Percentiles rank a stretch among this genome's conserved stretches.
Evolutionary conservation across 1,284 basidiomycete genomes (phyloP).

Genomic region (Ceratobasidium sp.): DNA sequence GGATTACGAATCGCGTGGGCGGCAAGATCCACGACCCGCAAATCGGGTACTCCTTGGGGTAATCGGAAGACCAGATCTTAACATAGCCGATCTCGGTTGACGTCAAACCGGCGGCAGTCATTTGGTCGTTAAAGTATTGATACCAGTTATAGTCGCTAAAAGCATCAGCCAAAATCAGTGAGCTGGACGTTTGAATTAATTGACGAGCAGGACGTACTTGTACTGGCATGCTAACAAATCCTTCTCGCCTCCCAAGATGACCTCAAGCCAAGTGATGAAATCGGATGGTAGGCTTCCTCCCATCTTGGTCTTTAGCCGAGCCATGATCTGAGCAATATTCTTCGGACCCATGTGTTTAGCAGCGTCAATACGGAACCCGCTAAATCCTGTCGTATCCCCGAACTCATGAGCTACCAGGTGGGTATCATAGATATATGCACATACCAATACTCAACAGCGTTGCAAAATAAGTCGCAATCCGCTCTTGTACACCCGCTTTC

Average conservation of each 20-base stretch:
- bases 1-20: slow-evolving; percentile 38
- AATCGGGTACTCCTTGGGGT: slow-evolving; percentile 43
- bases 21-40: slow-evolving; percentile 44
- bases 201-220: slow-evolving; percentile 16
- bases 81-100: slow-evolving; percentile 40
- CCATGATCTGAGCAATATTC: slow-evolving; percentile 40
- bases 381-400: slow-evolving; percentile 14
- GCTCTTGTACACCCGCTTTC: slow-evolving; percentile 33
- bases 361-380: slow-evolving; percentile 42
- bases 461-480: slow-evolving; percentile 41
- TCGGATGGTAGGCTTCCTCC: slow-evolving; percentile 31
- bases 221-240: slow-evolving; percentile 38
- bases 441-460: slow-evolving; percentile 36
- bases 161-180: background rate
- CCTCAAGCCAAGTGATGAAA: slow-evolving; percentile 44
- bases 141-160: slow-evolving; percentile 42
- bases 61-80: slow-evolving; percentile 43
- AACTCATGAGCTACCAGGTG: background rate
- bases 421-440: slow-evolving; percentile 1
- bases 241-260: slow-evolving; percentile 41
- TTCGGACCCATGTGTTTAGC: slow-evolving; percentile 40
- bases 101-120: slow-evolving; percentile 34
- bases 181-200: background rate
- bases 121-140: slow-evolving; percentile 39
- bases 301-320: slow-evolving; percentile 41